Evolutionary conservation across 192 early-diverging fungal species (phyloP).

Genomic region (Helicostylum pulchrum): DNA sequence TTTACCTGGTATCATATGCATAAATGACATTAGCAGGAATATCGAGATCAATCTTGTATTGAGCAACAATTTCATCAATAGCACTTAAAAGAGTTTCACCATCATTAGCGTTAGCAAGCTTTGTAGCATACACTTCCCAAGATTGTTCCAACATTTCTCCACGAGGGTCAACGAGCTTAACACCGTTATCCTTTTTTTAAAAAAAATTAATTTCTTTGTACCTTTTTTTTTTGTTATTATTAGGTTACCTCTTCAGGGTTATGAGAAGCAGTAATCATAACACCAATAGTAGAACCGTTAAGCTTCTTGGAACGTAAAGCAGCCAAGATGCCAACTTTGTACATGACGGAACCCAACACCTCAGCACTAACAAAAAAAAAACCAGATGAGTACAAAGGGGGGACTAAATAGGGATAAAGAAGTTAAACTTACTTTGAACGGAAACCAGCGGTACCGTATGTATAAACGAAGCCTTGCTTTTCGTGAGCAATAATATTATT

Average conservation of each 20-base stretch:
- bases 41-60: constrained; percentile 69
- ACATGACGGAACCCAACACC: constrained; percentile 89
- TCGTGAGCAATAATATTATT: constrained; percentile 22
- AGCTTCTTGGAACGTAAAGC: constrained; percentile 88
- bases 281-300: constrained; percentile 81
- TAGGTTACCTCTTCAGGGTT: constrained; percentile 78
- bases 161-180: constrained; percentile 95
- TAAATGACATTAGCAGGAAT: constrained; percentile 73
- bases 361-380: constrained; percentile 57
- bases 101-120: constrained; percentile 79
- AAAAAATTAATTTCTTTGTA: neutral
- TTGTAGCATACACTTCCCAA: constrained; percentile 92
- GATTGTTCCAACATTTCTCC: constrained; percentile 97
- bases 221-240: neutral
- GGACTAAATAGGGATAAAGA: neutral
- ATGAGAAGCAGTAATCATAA: constrained; percentile 99
- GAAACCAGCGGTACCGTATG: constrained; percentile 98
- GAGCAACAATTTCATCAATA: constrained; percentile 60
- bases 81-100: constrained; percentile 59
- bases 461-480: constrained; percentile 17
- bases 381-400: neutral
- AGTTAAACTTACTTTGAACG: constrained; percentile 87
- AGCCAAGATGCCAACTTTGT: constrained; percentile 88
- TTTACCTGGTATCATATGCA: constrained; percentile 88
- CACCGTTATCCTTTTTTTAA: constrained; percentile 83